phyloP scores from a whole-genome alignment of 352 stramenopile species.

The Elongisporangium anandrum region DNA sequence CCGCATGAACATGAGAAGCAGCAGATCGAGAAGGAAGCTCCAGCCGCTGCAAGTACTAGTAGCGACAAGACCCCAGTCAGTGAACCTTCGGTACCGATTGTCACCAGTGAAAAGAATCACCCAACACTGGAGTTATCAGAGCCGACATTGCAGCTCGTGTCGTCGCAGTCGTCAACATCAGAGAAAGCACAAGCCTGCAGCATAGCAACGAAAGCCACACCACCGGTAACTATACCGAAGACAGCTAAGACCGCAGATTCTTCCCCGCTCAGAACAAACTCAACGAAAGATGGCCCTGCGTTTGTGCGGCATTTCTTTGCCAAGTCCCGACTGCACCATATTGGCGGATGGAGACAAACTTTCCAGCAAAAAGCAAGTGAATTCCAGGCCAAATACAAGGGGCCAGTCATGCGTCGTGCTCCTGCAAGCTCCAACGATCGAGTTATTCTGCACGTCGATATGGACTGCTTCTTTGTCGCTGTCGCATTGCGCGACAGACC shows the following conservation, averaged over 20 bases:
- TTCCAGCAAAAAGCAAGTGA: constrained; percentile 66
- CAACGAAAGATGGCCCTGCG: constrained; percentile 57
- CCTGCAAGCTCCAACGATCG: constrained; percentile 35
- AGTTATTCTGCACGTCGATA: constrained; percentile 95
- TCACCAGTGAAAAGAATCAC: background rate
- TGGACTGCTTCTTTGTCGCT: constrained; percentile 97
- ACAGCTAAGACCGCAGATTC: background rate
- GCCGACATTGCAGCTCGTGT: background rate
- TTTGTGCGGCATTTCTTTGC: constrained; percentile 82
- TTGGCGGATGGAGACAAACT: constrained; percentile 70
- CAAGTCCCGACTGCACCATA: constrained; percentile 84
- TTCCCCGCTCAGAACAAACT: constrained; percentile 32
- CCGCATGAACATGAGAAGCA: background rate
- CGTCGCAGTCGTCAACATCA: background rate
- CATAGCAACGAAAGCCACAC: background rate
- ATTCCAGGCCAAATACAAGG: constrained; percentile 64
- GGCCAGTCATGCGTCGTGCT: constrained; percentile 26
- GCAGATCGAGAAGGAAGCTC: background rate
- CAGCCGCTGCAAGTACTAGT: background rate
- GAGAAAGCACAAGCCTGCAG: no score
- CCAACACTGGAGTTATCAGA: background rate
- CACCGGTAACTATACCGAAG: background rate
- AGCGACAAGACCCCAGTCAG: background rate
- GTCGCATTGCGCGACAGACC: constrained; percentile 87
- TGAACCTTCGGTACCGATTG: background rate